Conservation (phyloP, 257 asterid genomes). For the Capsicum chinense region DNA sequence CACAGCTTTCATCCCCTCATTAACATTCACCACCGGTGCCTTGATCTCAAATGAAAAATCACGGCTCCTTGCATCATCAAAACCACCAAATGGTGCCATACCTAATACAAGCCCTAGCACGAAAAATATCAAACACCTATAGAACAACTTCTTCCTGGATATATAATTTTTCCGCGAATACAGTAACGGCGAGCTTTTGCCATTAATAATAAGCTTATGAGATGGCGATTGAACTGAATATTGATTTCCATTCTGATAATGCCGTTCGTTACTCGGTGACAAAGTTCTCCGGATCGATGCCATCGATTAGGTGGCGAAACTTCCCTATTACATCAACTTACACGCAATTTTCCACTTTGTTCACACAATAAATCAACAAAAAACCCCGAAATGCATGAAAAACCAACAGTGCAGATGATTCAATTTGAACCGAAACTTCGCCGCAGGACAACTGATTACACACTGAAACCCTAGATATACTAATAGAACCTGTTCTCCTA, state of each 20-base stretch:
- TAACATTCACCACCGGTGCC: slow-evolving; percentile 41
- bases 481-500: not conserved
- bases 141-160: slow-evolving; percentile 63
- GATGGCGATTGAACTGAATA: slow-evolving; percentile 57
- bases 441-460: not conserved
- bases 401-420: not conserved
- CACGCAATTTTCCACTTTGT: not conserved
- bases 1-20: slow-evolving; percentile 41
- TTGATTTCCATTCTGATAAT: slow-evolving; percentile 63
- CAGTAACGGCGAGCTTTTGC: slow-evolving; percentile 56
- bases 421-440: not conserved
- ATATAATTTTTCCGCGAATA: slow-evolving; percentile 55
- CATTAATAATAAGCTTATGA: slow-evolving; percentile 61
- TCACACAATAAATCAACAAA: not conserved
- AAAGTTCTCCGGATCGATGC: slow-evolving; percentile 92
- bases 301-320: slow-evolving; percentile 43
- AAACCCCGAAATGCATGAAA: not conserved
- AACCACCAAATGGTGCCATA: slow-evolving; percentile 63
- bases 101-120: slow-evolving; percentile 83
- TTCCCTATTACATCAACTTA: slow-evolving; percentile 15
- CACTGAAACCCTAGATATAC: slow-evolving; percentile 12
- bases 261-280: slow-evolving; percentile 80
- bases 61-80: slow-evolving; percentile 46
- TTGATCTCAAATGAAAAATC: slow-evolving; percentile 56
- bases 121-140: slow-evolving; percentile 68